Evolutionary conservation across 2,329 filamentous ascomycete genomes (phyloP), one percentile per base, ranked within the genome.

Genomic region (Colletotrichum sp.): DNA sequence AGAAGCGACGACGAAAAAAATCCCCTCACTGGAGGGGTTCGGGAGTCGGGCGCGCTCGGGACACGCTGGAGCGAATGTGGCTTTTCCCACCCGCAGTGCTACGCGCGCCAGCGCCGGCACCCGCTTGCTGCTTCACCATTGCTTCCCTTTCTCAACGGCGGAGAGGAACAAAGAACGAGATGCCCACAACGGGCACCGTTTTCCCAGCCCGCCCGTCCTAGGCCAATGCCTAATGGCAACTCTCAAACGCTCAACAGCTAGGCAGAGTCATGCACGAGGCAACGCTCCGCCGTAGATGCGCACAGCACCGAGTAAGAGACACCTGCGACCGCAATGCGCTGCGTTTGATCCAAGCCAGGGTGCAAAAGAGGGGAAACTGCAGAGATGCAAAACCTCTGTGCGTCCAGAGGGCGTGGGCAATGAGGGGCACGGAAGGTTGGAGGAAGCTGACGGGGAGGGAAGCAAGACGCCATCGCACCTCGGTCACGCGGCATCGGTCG

Each of bases 381-480:
- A 44, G n/a, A 71, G 10, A 39, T 68, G 49, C 66, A 30, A 44
- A 62, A 55, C 55, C 71, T 74, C 66, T 64, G 67, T 71, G 71
- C 66, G 57, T 30, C n/a, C 49, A 21, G 16, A 26, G 34, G 44
- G 66, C 26, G 49, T 21, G 28, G 18, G 16, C 26, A n/a, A 26
- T n/a, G 72, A 71, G 72, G 69, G 69, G 69, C 72, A 75, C 52
- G 21, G 69, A 49, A 62, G 55, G n/a, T 57, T 12, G 65, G 36
- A 36, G 18, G 28, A 68, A 32, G 55, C 21, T 30, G 52, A 60
- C 16, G 30, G 36, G n/a, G 68, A 52, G 72, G n/a, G 32, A 70
- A 62, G 68, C 55, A 32, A 60, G 63, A 72, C 72, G 72, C 72
- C 72, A 72, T 75, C 69, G 63, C 72, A 60, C 44, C 32, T 75